These are phyloP conservation scores for Pichia nakasei DNA, from an alignment of 805 yeast genomes.

Conservation along the genomic window DNA sequence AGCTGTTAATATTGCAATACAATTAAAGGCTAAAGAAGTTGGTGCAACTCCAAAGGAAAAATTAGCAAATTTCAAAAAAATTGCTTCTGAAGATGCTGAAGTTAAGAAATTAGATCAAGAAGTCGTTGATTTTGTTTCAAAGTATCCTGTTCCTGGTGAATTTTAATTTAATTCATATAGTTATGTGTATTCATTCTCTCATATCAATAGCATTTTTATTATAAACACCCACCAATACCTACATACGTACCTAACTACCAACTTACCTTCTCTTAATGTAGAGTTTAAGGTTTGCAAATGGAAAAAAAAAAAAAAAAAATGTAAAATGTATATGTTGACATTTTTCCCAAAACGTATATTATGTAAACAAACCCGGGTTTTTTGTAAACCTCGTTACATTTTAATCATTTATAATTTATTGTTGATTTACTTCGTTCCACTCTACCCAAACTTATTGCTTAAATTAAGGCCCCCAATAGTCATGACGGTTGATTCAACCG, in stretches of 20 bases:
- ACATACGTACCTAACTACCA: too few species aligned
- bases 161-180: slow-evolving; percentile 20
- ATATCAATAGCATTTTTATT: too few species aligned
- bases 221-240: too few species aligned
- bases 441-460: too few species aligned
- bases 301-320: neutral
- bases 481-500: too few species aligned
- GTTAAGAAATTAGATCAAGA: slow-evolving; percentile 55
- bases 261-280: too few species aligned
- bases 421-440: too few species aligned
- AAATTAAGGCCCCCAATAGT: too few species aligned
- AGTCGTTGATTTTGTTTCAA: slow-evolving; percentile 62
- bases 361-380: neutral
- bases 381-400: too few species aligned
- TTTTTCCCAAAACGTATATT: neutral
- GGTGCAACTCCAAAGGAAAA: slow-evolving; percentile 51
- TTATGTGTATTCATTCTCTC: too few species aligned
- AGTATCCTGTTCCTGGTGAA: slow-evolving; percentile 88
- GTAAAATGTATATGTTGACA: neutral
- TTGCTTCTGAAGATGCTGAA: slow-evolving; percentile 56
- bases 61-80: slow-evolving; percentile 60
- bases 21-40: slow-evolving; percentile 48
- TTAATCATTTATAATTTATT: too few species aligned
- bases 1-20: slow-evolving; percentile 64
- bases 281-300: too few species aligned